Base-by-base conservation (phyloP, 768 basidiomycete genomes). In the Naganishia antarctica region DNA sequence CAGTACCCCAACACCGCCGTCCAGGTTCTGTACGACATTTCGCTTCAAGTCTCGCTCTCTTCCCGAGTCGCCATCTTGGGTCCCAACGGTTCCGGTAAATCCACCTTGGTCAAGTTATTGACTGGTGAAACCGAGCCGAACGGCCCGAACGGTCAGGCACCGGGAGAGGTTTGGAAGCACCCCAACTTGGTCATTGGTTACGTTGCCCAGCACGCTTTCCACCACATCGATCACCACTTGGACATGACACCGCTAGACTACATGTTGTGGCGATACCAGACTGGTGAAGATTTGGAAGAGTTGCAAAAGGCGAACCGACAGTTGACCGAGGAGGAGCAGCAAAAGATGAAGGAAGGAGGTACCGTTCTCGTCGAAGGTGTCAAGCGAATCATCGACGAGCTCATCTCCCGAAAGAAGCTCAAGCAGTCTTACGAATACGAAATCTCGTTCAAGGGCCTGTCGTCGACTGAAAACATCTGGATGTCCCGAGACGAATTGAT, bases 221-320 rank as follows among this genome's bases (percentile, higher is more conserved):
- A 97, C 83, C 93, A 97, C 80, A 97, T 97, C 76, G 93, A 97
- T 79, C 81, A 91, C 79, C 93, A 97, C 77, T 89, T 97, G 76
- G 93, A 97, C 84, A 94, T 92, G 84, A 97, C 93, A 15, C 90
- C 93, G 53, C 87, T 97, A 72, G 93, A 97, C 82, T 97, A 97
- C 84, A 91, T 97, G 90, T 82, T 97, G 70, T 97, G 93, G 93
- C 92, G 93, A 81, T 97, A 96, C 86, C 93, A 97, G 84, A 97
- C 93, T 65, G 93, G 93, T 79, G 93, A 97, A 80, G 93, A 97
- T 83, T 80, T 96, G 78, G 93, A 97, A 81, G 93, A 96, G 82
- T 84, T 97, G 85, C 81, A 80, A 80, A 97, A 96, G 85, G 91
- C 90, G 64, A 86, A 79, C 79, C 88, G 91, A 70, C 83, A 87